Base-by-base conservation (phyloP, 2,329 filamentous ascomycete species). In the Scedosporium aurantiacum region DNA sequence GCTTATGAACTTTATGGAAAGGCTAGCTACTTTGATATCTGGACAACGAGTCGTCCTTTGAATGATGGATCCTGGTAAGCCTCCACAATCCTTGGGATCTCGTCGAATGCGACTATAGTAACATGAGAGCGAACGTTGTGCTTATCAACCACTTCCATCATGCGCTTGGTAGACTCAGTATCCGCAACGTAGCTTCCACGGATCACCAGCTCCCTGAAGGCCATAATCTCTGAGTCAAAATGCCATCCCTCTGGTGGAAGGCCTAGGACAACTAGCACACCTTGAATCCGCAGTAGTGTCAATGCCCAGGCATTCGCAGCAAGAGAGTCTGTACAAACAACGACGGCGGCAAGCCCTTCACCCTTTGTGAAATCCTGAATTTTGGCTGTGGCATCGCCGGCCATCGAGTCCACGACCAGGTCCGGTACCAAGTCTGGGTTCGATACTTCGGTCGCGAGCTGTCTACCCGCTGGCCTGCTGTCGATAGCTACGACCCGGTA, bases 401-500 rank as follows among this genome's bases (percentile, higher is more conserved):
- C 58, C 2, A 62, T 62, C 1, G 71, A 71, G 60, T 71, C 67
- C 0, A 72, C 61, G 3, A 72, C 63, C 1, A 72, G 61, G 41
- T 68, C 66, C 7, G 71, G 70, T 21, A n/a, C 57, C 10, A 72
- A 63, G 1, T 61, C 52, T 3, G 60, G 18, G 23, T 64, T 66
- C 1, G 61, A 52, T 5, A 72, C 66, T n/a, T 71, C 66, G 1
- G 45, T 63, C 1, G 72, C 70, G 0, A 73, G 65, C 18, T 67
- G 60, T 16, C 68, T 65, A 0, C 68, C 72, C 8, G 69, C 69
- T 5, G 61, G 61, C 2, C 70, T 66, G 47, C 66, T 74, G 58
- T 77, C 74, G 4, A 74, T 66, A 2, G 72, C 73, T 14, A 74
- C 62, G 0, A 68, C 68, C n/a, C 70, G 68, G 61, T 69, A 73